Evolutionary conservation across 2,329 filamentous ascomycete genomes (phyloP).

Genomic region (Fusarium sp.): DNA sequence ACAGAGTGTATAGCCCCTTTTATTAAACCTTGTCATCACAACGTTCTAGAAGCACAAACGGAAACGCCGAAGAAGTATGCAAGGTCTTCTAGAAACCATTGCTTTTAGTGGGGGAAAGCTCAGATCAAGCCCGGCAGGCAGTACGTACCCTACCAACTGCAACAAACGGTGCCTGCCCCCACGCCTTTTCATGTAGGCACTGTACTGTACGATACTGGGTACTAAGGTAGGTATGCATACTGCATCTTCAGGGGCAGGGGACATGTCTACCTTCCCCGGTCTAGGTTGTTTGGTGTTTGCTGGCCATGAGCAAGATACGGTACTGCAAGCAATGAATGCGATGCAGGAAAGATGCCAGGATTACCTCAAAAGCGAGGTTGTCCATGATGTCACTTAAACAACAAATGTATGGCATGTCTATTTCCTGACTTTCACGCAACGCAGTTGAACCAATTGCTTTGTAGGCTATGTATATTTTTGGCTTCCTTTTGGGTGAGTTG

Average conservation of each 20-base stretch:
- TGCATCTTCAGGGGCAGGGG: slow-evolving; percentile 16
- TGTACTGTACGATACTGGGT: neutral
- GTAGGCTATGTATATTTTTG: slow-evolving; percentile 23
- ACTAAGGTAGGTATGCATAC: neutral
- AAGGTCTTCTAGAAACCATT: slow-evolving; percentile 21
- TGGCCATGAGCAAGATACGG: slow-evolving; percentile 10
- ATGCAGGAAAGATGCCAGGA: slow-evolving; percentile 20
- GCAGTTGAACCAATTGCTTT: neutral
- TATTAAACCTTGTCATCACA: neutral
- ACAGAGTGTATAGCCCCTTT: neutral
- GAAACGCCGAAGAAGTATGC: slow-evolving; percentile 21
- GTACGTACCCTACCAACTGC: neutral
- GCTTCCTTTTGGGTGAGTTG: slow-evolving; percentile 2
- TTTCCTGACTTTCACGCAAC: neutral
- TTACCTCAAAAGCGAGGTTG: neutral
- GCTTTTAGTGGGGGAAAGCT: slow-evolving; percentile 2
- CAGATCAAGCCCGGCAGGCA: neutral
- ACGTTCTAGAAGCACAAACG: slow-evolving; percentile 23
- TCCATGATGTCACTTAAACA: slow-evolving; percentile 17
- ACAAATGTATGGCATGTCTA: neutral
- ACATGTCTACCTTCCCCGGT: neutral
- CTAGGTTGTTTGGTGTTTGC: neutral
- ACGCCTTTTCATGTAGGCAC: neutral
- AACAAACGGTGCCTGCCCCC: slow-evolving; percentile 2
- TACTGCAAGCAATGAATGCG: slow-evolving; percentile 19